Base-by-base conservation (phyloP, 1,284 basidiomycete genomes). In the Albatrellus sp. region DNA sequence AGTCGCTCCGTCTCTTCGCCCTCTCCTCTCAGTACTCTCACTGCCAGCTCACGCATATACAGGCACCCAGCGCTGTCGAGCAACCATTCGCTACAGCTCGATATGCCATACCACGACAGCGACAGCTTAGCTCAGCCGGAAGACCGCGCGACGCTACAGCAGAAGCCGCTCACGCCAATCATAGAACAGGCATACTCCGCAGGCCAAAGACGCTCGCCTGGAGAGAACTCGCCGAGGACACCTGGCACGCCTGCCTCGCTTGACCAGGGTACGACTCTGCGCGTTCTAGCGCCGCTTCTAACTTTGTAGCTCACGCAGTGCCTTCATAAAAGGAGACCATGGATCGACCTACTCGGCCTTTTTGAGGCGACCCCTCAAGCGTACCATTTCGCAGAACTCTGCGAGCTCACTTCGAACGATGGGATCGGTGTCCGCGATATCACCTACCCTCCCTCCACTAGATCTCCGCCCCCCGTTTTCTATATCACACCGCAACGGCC, bases 381-480 rank as follows among this genome's bases (percentile, higher is more conserved):
- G 75, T 20, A 72, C 75, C 6, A 59, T 68, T 20, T 75, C 73
- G 7, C 73, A 75, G 50, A 70, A 69, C 1, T 81, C 78, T 5
- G 74, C 73, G 6, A 68, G 68, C 42, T 75, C 72, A 2, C 70
- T 75, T 46, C 62, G 63, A 29, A 75, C 76, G 2, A 61, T 57
- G 12, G 54, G 33, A 49, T 55, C 45, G 31, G 57, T 61, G 40
- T 59, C 60, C 49, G 58, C 52, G 17, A 61, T 59, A 1, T 60
- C 73, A 2, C 72, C 51, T 8, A 44, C 30, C 12, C 50, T 52
- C 8, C 51, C 75, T 5, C 73, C 75, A 3, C 59, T 79, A 30
- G 77, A 80, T 51, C 59, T 77, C 24, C 66, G 67, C 28, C 73
- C 77, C 9, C 65, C 66, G 14, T 76, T 77, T 52, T 67, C 67